Base-by-base conservation (phyloP, 2,329 filamentous ascomycete genomes). In the Ceratocystis variospora region DNA sequence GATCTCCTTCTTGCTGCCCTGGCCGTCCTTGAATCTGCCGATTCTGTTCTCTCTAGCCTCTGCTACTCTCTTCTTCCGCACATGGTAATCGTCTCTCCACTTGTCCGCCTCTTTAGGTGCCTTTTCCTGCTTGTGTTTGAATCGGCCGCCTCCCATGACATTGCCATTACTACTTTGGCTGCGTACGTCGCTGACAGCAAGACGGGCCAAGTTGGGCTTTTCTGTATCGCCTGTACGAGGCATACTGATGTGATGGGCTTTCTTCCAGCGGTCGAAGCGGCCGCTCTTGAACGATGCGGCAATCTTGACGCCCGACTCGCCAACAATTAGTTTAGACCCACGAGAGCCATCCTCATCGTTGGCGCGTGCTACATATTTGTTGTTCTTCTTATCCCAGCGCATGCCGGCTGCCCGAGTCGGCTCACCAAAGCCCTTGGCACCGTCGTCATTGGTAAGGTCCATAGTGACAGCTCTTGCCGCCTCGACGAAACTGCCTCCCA, bases 341-440 rank as follows among this genome's bases (percentile, higher is more conserved):
- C 86, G 87, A 71, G 80, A 95, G 48, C 94, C 94, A 77, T 99
- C 95, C 71, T 96, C 89, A 77, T 99, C 94, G 79, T 99, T 97
- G 71, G 86, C 86, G 45, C 89, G 85, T 12, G 89, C 81, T 45
- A 99, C 93, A 77, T 97, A 99, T 77, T 96, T 97, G 77, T 89
- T 95, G 72, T 86, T 84, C 76, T 96, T 96, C 79, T 95, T 93
- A 79, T 99, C 94, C 94, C 94, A 99, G 70, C 94, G 87, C 86
- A 96, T 87, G 19, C 67, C 63, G 48, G 67, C 66, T 62, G 86
- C 77, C 71, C 86, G 87, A 61, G 86, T 83, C 2, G 90, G 85
- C 71, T 89, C 85, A 69, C 85, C 91, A 74, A 96, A 95, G 1
- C 84, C 82, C 73, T 89, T 89, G 71, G 84, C 84, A 10, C 83